Conservation (phyloP, 371 early-diverging fungal genomes). For the Circinella umbellata region DNA sequence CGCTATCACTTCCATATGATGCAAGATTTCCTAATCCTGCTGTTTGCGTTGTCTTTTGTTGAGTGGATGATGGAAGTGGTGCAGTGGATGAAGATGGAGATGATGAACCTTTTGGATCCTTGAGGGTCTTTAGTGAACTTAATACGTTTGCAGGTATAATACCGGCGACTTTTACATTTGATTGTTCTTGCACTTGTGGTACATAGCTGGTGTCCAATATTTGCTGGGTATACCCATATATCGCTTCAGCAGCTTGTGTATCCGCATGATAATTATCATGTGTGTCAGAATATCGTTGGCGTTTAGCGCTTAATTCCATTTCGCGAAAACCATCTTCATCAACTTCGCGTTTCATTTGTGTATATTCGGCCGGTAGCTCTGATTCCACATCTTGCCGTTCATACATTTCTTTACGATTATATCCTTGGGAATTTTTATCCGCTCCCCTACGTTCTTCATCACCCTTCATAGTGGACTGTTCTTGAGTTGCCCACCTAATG, state of each 20-base stretch:
- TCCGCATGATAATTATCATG: slow-evolving; percentile 24
- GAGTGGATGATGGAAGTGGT: neutral
- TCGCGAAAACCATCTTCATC: slow-evolving; percentile 45
- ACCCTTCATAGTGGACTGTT: slow-evolving; percentile 73
- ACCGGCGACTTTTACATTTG: slow-evolving; percentile 28
- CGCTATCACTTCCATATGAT: slow-evolving; percentile 54
- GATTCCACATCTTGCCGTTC: slow-evolving; percentile 59
- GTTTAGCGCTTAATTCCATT: slow-evolving; percentile 43
- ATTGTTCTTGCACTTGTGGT: slow-evolving; percentile 16
- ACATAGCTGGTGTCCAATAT: slow-evolving; percentile 11
- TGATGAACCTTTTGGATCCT: slow-evolving; percentile 17
- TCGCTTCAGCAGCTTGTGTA: slow-evolving; percentile 17
- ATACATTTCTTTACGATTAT: slow-evolving; percentile 16
- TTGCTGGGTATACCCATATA: slow-evolving; percentile 32
- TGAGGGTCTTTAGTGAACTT: slow-evolving; percentile 31
- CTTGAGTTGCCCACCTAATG: slow-evolving; percentile 82
- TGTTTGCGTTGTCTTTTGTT: slow-evolving; percentile 10
- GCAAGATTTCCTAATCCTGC: slow-evolving; percentile 35
- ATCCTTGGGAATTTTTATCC: neutral
- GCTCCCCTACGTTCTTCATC: slow-evolving; percentile 27
- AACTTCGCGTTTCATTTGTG: slow-evolving; percentile 36
- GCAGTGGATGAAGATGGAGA: neutral
- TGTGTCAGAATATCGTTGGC: slow-evolving; percentile 38
- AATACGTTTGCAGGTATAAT: slow-evolving; percentile 48
- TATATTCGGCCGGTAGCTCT: slow-evolving; percentile 67